Conservation (phyloP, 495 filamentous ascomycete genomes). For the Penicillium chermesinum region DNA sequence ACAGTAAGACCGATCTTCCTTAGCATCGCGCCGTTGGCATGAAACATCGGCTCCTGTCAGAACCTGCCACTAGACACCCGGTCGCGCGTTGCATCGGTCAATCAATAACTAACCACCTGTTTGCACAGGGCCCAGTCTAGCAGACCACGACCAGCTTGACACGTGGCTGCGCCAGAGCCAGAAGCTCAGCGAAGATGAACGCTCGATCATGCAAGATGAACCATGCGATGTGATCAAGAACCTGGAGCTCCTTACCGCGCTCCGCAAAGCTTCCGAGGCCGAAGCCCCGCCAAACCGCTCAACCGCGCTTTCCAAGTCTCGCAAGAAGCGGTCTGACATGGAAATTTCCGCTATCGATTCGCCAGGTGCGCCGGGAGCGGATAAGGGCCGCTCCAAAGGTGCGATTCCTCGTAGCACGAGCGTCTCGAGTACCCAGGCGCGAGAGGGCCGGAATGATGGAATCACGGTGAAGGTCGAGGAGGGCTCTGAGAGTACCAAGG, state of each 20-base stretch:
- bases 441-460: slow-evolving; percentile 36
- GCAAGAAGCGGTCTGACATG: slow-evolving; percentile 65
- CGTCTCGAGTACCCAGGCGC: slow-evolving; percentile 45
- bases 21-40: neutral
- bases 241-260: slow-evolving; percentile 55
- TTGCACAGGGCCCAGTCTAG: slow-evolving; percentile 28
- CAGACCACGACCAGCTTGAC: slow-evolving; percentile 48
- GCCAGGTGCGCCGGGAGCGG: slow-evolving; percentile 56
- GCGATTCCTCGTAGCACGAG: slow-evolving; percentile 50
- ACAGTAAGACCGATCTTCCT: slow-evolving; percentile 32
- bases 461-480: slow-evolving; percentile 52
- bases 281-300: slow-evolving; percentile 49
- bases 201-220: slow-evolving; percentile 53
- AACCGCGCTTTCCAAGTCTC: slow-evolving; percentile 44
- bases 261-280: slow-evolving; percentile 53
- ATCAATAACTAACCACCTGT: slow-evolving; percentile 8
- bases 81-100: neutral
- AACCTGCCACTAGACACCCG: neutral
- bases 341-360: slow-evolving; percentile 67
- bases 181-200: slow-evolving; percentile 58
- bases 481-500: slow-evolving; percentile 47
- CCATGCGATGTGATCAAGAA: slow-evolving; percentile 56
- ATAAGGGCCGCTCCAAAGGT: slow-evolving; percentile 45
- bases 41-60: neutral
- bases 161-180: slow-evolving; percentile 57